Base-by-base conservation (phyloP, 2,329 filamentous ascomycete species). In the Gaeumannomyces tritici region DNA sequence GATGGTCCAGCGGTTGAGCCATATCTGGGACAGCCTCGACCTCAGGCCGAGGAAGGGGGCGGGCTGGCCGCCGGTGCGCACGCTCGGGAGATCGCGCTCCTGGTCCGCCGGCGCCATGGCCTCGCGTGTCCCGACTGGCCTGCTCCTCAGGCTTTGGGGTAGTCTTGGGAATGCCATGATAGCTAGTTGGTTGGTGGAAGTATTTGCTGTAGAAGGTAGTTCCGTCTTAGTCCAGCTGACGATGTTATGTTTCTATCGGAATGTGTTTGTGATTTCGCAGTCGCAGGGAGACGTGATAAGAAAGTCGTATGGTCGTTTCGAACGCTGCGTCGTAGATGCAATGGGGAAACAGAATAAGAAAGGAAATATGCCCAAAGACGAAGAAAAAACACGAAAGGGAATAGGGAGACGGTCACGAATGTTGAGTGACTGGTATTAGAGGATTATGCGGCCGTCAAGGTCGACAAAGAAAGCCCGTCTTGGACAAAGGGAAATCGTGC, bases 1-100 rank as follows among this genome's bases (percentile, higher is more conserved):
- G 64, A 98, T 81, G 54, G 95, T 98, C 95, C 95, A 99, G 75
- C 90, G 86, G 80, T 99, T 98, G 78, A 99, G 87, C 92, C 93
- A 97, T 74, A 96, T 83, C 80, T 99, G 95, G 61, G 95, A 98
- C 70, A 98, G 83, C 70, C 93, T 88, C 69, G 93, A 88, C 71
- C 87, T 86, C 71, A 97, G 86, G 69, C 93, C 92, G 66, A 99
- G 89, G 74, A 98, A 98, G 65, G 95, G 93, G 83, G 72, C 85
- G 85, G 73, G 84, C 84, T 74, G 85, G 83, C 66, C 89, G 87
- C 73, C 80, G 81, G 73, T 67, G 65, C 35, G 51, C 60, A 13
- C 24, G 51, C 57, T 55, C 55, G 55, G 83, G 72, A 67, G 66
- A 68, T 64, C 65, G 18, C 59, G 64, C 26, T 73, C 72, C 60